Conservation (phyloP, 352 stramenopile species). For the Phytophthora tubulina region DNA sequence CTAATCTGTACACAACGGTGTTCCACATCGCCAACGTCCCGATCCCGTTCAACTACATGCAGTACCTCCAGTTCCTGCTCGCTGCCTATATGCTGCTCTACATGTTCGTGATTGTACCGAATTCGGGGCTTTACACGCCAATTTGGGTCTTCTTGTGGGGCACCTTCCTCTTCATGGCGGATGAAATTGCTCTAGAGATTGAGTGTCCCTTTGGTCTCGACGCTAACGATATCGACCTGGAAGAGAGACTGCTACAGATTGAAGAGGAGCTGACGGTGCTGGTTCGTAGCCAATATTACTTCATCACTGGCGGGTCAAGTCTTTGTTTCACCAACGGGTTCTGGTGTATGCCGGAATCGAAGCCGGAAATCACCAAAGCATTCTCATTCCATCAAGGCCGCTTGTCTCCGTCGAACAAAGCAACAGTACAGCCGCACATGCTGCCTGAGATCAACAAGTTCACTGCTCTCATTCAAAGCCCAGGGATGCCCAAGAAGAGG, state of each 20-base stretch:
- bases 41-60: slow-evolving; percentile 89
- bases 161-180: slow-evolving; percentile 80
- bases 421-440: slow-evolving; percentile 48
- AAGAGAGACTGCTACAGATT: slow-evolving; percentile 73
- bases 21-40: slow-evolving; percentile 87
- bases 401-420: slow-evolving; percentile 52
- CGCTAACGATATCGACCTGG: slow-evolving; percentile 84
- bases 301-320: slow-evolving; percentile 62
- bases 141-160: slow-evolving; percentile 84
- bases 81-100: slow-evolving; percentile 80
- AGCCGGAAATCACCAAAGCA: slow-evolving; percentile 20
- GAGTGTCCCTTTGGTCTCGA: slow-evolving; percentile 81
- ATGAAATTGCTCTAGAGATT: slow-evolving; percentile 83
- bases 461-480: slow-evolving; percentile 55
- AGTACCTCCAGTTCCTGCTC: slow-evolving; percentile 78
- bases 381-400: slow-evolving; percentile 76
- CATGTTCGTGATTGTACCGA: slow-evolving; percentile 78
- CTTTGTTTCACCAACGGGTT: slow-evolving; percentile 34
- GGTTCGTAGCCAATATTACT: slow-evolving; percentile 82
- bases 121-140: slow-evolving; percentile 72
- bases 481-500: background rate
- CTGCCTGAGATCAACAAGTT: slow-evolving; percentile 78
- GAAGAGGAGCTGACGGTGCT: slow-evolving; percentile 82
- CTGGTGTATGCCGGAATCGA: slow-evolving; percentile 28
- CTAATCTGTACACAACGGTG: slow-evolving; percentile 77